These are phyloP conservation scores for Umbelopsis ramanniana DNA, from an alignment of 192 early-diverging fungal genomes.

Conservation along the genomic window DNA sequence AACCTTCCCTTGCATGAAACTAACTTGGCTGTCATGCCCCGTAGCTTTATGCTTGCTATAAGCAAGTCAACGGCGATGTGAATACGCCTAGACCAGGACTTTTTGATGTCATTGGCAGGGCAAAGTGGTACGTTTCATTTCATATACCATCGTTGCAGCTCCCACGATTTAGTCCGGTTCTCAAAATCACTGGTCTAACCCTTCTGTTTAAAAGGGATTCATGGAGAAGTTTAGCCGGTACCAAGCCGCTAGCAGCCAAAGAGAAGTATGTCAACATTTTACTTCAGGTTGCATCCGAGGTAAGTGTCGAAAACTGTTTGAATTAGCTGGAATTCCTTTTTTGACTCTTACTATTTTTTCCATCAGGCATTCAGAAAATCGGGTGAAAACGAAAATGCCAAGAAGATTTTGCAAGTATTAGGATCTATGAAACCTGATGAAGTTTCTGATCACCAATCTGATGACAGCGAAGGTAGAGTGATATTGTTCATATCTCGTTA, in stretches of 20 bases:
- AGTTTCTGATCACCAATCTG: background rate
- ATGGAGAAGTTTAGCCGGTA: slow-evolving; percentile 44
- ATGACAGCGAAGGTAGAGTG: background rate
- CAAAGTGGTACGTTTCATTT: slow-evolving; percentile 42
- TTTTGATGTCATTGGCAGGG: slow-evolving; percentile 51
- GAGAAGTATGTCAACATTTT: slow-evolving; percentile 41
- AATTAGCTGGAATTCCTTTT: background rate
- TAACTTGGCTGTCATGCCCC: background rate
- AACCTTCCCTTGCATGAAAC: background rate
- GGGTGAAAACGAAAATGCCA: slow-evolving; percentile 1
- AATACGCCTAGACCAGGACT: slow-evolving; percentile 46
- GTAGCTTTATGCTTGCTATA: slow-evolving; percentile 55
- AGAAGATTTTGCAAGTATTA: background rate
- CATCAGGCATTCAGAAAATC: slow-evolving; percentile 14
- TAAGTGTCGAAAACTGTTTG: background rate
- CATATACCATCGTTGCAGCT: background rate
- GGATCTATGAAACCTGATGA: slow-evolving; percentile 7
- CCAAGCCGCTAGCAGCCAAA: slow-evolving; percentile 48
- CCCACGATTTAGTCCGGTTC: too few relatives aligned
- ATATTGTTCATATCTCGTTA: too few relatives aligned
- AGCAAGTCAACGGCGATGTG: slow-evolving; percentile 48
- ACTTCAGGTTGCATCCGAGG: slow-evolving; percentile 34
- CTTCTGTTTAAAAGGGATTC: slow-evolving; percentile 37
- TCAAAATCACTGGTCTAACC: background rate
- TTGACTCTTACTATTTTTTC: background rate